Evolutionary conservation across 441 rosid genomes (phyloP).

Genomic region (Kokia cookei): DNA sequence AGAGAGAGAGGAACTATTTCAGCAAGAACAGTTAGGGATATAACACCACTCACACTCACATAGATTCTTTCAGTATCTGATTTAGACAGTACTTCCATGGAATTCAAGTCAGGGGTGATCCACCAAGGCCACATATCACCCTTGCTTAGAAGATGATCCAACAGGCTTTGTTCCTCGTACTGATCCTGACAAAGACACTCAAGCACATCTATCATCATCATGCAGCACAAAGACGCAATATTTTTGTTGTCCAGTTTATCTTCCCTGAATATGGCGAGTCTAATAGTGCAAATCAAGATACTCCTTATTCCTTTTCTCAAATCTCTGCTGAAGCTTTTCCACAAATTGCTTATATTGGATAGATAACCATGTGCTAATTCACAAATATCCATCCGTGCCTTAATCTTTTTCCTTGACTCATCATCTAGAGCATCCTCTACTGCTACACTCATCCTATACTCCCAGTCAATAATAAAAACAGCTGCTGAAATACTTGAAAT

Average conservation of each 20-base stretch:
- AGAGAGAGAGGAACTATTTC: background rate
- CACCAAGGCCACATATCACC: slow-evolving; percentile 77
- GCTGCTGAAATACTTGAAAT: slow-evolving; percentile 58
- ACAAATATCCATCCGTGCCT: slow-evolving; percentile 35
- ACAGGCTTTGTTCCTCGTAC: slow-evolving; percentile 51
- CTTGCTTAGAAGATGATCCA: slow-evolving; percentile 62
- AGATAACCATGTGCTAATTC: slow-evolving; percentile 36
- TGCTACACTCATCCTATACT: slow-evolving; percentile 35
- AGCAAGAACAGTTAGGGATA: background rate
- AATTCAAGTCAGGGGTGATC: slow-evolving; percentile 46
- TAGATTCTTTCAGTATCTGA: slow-evolving; percentile 14
- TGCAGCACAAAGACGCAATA: slow-evolving; percentile 51
- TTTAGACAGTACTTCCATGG: slow-evolving; percentile 15
- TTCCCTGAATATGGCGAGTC: slow-evolving; percentile 57
- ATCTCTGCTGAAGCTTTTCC: slow-evolving; percentile 43
- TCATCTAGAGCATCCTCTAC: slow-evolving; percentile 29
- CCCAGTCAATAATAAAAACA: slow-evolving; percentile 66
- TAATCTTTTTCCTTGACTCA: slow-evolving; percentile 29
- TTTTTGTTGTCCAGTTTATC: slow-evolving; percentile 33
- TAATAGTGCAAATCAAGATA: slow-evolving; percentile 46
- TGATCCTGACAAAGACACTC: slow-evolving; percentile 49
- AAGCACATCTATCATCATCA: slow-evolving; percentile 63
- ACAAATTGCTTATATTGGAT: slow-evolving; percentile 43
- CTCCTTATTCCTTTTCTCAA: slow-evolving; percentile 39
- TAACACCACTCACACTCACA: slow-evolving; percentile 45